Evolutionary conservation across 176 grass and related monocot species (phyloP), one percentile per base, ranked within the genome.

Genomic region (Oryza meyeriana): DNA sequence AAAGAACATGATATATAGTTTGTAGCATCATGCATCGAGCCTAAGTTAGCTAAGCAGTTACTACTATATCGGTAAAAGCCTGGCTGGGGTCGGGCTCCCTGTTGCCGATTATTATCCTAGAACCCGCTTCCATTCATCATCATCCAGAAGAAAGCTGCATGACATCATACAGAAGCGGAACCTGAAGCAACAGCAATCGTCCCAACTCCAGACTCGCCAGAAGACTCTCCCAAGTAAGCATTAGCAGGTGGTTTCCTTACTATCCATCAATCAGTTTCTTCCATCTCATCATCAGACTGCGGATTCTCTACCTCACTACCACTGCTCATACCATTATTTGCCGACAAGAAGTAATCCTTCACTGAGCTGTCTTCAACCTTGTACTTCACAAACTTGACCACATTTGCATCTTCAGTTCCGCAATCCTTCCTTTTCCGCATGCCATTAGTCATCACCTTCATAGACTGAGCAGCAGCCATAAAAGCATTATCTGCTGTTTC

Each of bases 281-380:
- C 87, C 96, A 99, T 95, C 68, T 95, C 93, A 58, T 93, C 89
- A 80, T 91, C 93, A 0, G 93, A 91, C 13, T 76, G 64, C 4
- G 91, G 93, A 64, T 99, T 93, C 62, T 99, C 93, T 8, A 99
- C 96, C 89, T 99, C 96, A 35, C 96, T 99, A 32, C 93, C 91
- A 71, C 96, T 95, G 72, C 86, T 90, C 55, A 79, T 71, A 39
- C 79, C 83, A 71, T 92, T 89, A 68, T 55, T 66, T 30, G 58
- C 84, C 5, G 41, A 59, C 30, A 64, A 41, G 66, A 85, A 85
- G 75, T 81, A 59, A 42, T 84, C 76, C 72, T 91, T 92, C 28
- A 52, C 81, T 17, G 90, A 92, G 72, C 55, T 78, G 74, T 92
- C 86, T 66, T 92, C 81, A 17, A 86, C 44, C 80, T 85, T 90